Base-by-base conservation (phyloP, 2,329 filamentous ascomycete species). In the Plenodomus lindquistii region DNA sequence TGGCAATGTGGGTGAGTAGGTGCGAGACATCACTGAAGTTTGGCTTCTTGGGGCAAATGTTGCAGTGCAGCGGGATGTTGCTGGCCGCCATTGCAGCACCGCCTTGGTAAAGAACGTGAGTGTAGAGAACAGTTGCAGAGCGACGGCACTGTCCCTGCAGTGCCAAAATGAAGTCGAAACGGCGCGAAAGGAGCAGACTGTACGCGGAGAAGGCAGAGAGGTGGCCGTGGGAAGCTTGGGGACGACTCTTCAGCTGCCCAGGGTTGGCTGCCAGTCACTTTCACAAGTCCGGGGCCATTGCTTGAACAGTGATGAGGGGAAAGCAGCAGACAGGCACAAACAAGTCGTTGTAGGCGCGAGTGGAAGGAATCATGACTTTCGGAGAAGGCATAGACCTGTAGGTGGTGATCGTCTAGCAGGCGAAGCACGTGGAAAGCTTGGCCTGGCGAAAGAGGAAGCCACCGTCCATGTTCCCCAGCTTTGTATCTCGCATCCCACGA, bases 11-110 rank as follows among this genome's bases (percentile, higher is more conserved):
- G 11, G 93, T 97, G 66, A 97, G 83, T 31, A 97, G 79, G 72
- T 97, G 93, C 27, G 92, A 96, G 37, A 91, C 80, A 72, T 97
- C 93, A 46, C 91, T 96, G 75, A 97, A 97, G 22, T 75, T 82
- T 34, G 90, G 89, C 52, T 81, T 82, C 59, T 87, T 89, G 29
- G 88, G 87, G 70, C 93, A 97, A 59, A 96, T 86, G 65, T 81
- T 85, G 82, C 93, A 97, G 60, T 84, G 76, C 40, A 97, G 83
- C 47, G 88, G 85, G 50, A 91, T 86, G 40, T 57, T 64, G 59
- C 63, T 60, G 57, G 62, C 55, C 49, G 72, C 67, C 72, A 71
- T 75, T 63, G 60, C 66, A 63, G 65, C 58, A 50, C 44, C 45
- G 11, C 50, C 38, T 16, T 43, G 13, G 17, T 18, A 27, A 13